Percentiles rank a stretch among this genome's conserved stretches.
phyloP scores from a whole-genome alignment of 148 eudicot species.

The Fallopia convolvulus region DNA sequence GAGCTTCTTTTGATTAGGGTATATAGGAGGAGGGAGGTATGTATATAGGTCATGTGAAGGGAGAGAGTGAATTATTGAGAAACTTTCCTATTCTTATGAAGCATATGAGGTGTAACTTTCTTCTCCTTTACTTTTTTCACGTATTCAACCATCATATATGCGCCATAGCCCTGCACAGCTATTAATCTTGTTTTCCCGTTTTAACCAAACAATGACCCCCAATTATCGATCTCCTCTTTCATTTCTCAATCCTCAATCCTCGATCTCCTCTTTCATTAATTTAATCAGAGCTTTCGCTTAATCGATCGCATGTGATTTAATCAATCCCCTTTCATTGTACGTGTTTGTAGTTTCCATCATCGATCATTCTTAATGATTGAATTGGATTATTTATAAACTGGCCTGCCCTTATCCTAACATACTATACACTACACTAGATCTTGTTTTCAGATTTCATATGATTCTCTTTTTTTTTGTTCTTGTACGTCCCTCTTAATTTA shows the following conservation, averaged over 20 bases:
- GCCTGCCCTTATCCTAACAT: no score
- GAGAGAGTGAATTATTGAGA: neutral
- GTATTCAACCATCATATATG: neutral
- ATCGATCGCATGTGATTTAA: neutral
- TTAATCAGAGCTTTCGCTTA: neutral
- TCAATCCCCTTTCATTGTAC: neutral
- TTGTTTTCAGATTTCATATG: neutral
- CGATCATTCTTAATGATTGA: neutral
- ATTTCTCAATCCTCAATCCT: neutral
- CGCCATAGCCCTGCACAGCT: slow-evolving; percentile 4
- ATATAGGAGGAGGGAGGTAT: neutral
- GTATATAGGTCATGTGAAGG: slow-evolving; percentile 1
- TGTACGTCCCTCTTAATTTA: no score
- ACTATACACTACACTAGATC: no score
- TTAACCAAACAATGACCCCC: neutral
- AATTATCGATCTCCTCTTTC: neutral
- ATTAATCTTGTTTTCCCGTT: neutral
- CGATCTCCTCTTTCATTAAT: neutral
- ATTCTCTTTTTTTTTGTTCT: no score
- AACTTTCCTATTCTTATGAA: neutral
- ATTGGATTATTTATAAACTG: no score
- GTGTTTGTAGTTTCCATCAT: neutral
- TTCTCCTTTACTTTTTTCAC: slow-evolving; percentile 5
- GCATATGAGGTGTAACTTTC: neutral
- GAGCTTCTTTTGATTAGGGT: neutral